Conservation (phyloP, 2,329 filamentous ascomycete genomes). For the Waltergamsia citrina region DNA sequence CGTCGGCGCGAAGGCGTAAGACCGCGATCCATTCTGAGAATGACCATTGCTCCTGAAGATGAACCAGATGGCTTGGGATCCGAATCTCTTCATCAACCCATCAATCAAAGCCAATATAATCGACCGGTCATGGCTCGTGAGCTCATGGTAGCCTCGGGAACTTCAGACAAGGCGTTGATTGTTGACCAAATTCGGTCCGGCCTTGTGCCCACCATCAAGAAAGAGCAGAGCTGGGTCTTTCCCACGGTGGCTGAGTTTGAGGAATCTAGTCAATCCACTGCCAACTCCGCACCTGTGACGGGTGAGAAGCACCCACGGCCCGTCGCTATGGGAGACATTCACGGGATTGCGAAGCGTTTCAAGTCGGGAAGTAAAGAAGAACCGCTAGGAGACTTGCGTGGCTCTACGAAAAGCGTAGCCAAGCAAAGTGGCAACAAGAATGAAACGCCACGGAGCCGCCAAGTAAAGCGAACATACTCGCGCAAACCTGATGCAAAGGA, state of each 20-base stretch:
- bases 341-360: conserved; percentile 3
- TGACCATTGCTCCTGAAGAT: conserved; percentile 6
- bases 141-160: too few relatives aligned
- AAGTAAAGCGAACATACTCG: background rate
- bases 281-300: background rate
- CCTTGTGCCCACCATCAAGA: background rate
- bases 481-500: too few relatives aligned
- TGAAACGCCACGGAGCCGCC: background rate
- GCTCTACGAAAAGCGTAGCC: background rate
- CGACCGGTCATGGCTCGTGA: conserved; percentile 10
- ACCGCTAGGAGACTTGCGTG: background rate
- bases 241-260: conserved; percentile 5
- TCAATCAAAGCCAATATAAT: conserved; percentile 13
- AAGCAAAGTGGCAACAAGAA: too few relatives aligned
- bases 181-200: conserved; percentile 3
- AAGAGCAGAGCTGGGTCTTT: conserved; percentile 1
- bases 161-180: background rate
- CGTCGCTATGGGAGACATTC: background rate
- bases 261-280: background rate
- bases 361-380: conserved; percentile 1
- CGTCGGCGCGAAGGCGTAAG: conserved; percentile 18
- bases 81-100: conserved; percentile 3
- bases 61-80: conserved; percentile 4
- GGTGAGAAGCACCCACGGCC: background rate
- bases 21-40: conserved; percentile 24